Evolutionary conservation across 768 basidiomycete species (phyloP).

Genomic region (Lentinus tigrinus): DNA sequence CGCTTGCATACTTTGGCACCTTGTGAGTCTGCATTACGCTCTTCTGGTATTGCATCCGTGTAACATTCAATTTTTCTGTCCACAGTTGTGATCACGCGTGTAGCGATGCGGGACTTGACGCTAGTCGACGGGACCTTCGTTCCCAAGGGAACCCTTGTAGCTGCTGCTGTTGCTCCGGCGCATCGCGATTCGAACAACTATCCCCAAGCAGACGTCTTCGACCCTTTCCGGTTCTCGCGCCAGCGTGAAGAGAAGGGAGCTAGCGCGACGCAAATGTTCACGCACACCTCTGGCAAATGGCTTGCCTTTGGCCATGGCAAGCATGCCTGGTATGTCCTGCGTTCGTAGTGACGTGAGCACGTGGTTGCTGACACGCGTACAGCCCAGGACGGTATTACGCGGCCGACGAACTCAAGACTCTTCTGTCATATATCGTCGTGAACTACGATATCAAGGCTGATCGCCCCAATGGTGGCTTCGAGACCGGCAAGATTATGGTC

Average conservation of each 20-base stretch:
- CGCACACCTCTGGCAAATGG: slow-evolving; percentile 9
- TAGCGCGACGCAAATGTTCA: slow-evolving; percentile 9
- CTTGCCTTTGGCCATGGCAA: slow-evolving; percentile 16
- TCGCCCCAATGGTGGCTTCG: too few relatives aligned
- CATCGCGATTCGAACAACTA: slow-evolving; percentile 35
- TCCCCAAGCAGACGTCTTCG: slow-evolving; percentile 36
- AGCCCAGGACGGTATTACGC: slow-evolving; percentile 37
- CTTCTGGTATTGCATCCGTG: background rate
- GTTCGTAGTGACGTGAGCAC: background rate
- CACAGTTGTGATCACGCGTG: slow-evolving; percentile 25
- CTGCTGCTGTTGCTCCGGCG: slow-evolving; percentile 27
- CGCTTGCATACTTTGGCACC: slow-evolving; percentile 23
- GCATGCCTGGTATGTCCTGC: slow-evolving; percentile 16
- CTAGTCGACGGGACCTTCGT: slow-evolving; percentile 45
- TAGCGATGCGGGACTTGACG: slow-evolving; percentile 37
- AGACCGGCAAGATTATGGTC: too few relatives aligned
- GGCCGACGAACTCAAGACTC: slow-evolving; percentile 30
- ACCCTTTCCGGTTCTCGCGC: slow-evolving; percentile 39
- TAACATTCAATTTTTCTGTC: slow-evolving; percentile 16
- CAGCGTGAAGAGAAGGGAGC: slow-evolving; percentile 22
- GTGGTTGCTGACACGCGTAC: background rate
- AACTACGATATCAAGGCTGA: slow-evolving; percentile 32
- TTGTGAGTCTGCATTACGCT: slow-evolving; percentile 8
- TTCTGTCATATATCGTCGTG: slow-evolving; percentile 30
- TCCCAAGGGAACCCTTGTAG: slow-evolving; percentile 37